Evolutionary conservation across 2,329 filamentous ascomycete genomes (phyloP), one percentile per base, ranked within the genome.

Genomic region (Colletotrichum simmondsii): DNA sequence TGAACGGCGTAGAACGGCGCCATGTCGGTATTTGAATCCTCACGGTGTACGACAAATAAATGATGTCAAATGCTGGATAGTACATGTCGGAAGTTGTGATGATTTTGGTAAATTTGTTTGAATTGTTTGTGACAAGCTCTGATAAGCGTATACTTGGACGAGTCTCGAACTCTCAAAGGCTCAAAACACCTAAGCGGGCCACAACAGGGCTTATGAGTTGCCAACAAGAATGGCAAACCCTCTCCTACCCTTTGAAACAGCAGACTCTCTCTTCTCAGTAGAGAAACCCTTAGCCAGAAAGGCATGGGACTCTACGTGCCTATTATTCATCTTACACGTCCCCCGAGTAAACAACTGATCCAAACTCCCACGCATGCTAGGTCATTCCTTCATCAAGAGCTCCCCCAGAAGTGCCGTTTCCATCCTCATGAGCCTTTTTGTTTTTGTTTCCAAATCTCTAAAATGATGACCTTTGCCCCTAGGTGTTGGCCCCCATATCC

Each of bases 311-410:
- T 68, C 26, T 35, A n/a, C n/a, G 62, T 62, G 57, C 58, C 57
- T 62, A 57, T 53, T 63, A 57, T 42, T 59, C 64, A 66, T 66
- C 68, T 67, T 71, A 72, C 53, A 71, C 61, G 26, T 22, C 46
- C 37, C 37, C 58, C 67, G 22, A 58, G 57, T 62, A 72, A 72
- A 52, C 57, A 73, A 37, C 19, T 28, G 12, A 42, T 14, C 35
- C 46, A 53, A 70, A 72, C 71, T 73, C 68, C 71, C 37, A 42
- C 42, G 26, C 60, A 70, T 72, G 70, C 66, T 70, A 65, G 46
- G 28, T 72, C 70, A 56, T 72, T 63, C 54, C 66, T 22, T 72
- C 70, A 26, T 72, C 60, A 72, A 70, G 32, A 42, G 19, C 24
- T 54, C 19, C 26, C 65, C 56, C 26, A 24, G 46, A 65, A 70